These are phyloP conservation scores for Claviceps spartinae DNA, from an alignment of 2,329 filamentous ascomycete genomes.

Conservation along the genomic window DNA sequence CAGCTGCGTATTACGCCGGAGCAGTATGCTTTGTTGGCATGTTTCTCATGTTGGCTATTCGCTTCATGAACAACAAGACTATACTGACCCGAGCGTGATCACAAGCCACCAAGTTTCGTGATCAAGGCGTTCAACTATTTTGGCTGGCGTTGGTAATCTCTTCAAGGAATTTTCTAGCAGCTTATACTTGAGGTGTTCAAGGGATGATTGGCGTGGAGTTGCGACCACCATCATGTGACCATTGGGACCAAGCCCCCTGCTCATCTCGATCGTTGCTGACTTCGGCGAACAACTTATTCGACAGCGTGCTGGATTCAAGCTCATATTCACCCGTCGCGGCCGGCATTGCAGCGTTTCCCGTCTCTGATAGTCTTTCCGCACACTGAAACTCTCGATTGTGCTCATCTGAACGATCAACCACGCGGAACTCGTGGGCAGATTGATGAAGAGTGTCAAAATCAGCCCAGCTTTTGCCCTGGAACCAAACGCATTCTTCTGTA, in stretches of 20 bases:
- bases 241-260: conserved; percentile 15
- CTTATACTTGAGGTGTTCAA: no score
- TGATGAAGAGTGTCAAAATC: conserved; percentile 19
- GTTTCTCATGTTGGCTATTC: conserved; percentile 7
- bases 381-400: conserved; percentile 17
- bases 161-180: no score
- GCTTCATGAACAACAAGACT: conserved; percentile 3
- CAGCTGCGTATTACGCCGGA: conserved; percentile 16
- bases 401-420: conserved; percentile 18
- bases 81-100: conserved; percentile 4
- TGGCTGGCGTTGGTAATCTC: no score
- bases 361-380: conserved; percentile 8
- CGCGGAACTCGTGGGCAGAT: conserved; percentile 18
- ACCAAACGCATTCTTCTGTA: conserved; percentile 10
- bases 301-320: conserved; percentile 11
- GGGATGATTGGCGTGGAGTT: background rate
- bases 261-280: conserved; percentile 15
- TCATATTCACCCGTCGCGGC: background rate
- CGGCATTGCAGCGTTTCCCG: background rate
- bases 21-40: conserved; percentile 12
- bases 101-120: background rate
- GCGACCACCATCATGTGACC: conserved; percentile 9
- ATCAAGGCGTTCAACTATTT: no score
- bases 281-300: conserved; percentile 13
- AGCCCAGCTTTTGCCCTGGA: conserved; percentile 13